Evolutionary conservation across 768 basidiomycete genomes (phyloP), one percentile per base, ranked within the genome.

Genomic region (Suillus luteus): DNA sequence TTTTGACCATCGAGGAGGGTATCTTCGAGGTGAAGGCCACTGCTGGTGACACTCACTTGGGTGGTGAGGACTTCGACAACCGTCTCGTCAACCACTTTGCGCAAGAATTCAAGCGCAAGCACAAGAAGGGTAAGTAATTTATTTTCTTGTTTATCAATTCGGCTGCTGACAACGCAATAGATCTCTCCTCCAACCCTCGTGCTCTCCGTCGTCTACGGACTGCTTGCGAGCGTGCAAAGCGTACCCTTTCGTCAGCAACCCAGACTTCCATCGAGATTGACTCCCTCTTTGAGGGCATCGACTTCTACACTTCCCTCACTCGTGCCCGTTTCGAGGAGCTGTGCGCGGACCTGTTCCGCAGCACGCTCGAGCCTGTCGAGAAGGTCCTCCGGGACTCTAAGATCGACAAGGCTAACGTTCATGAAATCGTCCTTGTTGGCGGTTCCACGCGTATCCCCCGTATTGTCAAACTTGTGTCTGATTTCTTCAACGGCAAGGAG

Each of bases 21-120:
- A 95, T 97, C 78, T 96, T 97, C 80, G 96, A 95, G 76, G 96
- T 98, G 79, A 93, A 96, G 85, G 95, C 96, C 62, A 97, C 95
- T 63, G 95, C 96, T 61, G 96, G 96, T 85, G 95, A 97, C 81
- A 97, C 95, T 61, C 95, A 98, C 78, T 86, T 98, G 79, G 96
- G 96, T 80, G 96, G 96, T 80, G 96, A 97, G 77, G 95, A 98
- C 79, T 98, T 98, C 69, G 96, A 98, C 78, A 96, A 96, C 82
- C 89, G 95, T 69, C 93, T 98, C 70, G 94, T 98, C 77, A 95
- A 93, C 79, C 93, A 96, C 85, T 96, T 97, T 74, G 89, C 90
- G 65, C 93, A 95, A 77, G 93, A 96, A 78, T 96, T 96, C 86
- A 96, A 96, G 86, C 86, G 92, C 76, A 96, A 97, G 83, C 85